A percentile compares a stretch with the other conserved stretches of the same genome.
These are phyloP conservation scores for Crithidia brevicula DNA, from an alignment of 208 protist species.

Conservation along the genomic window DNA sequence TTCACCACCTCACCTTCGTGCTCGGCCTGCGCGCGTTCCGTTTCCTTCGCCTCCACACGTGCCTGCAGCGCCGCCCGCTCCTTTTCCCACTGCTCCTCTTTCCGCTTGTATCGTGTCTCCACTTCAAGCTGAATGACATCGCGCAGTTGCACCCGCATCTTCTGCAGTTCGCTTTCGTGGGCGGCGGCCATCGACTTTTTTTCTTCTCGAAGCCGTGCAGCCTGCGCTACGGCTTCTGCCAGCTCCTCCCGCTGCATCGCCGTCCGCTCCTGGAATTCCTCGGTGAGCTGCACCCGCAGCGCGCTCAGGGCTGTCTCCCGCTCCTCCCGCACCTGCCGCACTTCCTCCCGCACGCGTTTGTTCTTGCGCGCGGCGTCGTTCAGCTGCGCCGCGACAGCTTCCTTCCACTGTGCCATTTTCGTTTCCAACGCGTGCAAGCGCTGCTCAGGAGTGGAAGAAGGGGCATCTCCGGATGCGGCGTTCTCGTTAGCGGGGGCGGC, in stretches of 20 bases:
- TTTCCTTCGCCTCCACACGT: conserved; percentile 39
- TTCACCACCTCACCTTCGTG: conserved; percentile 30
- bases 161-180: conserved; percentile 51
- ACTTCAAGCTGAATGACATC: conserved; percentile 35
- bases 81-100: conserved; percentile 32
- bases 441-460: too few species aligned
- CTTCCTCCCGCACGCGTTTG: conserved; percentile 70
- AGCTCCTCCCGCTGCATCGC: conserved; percentile 64
- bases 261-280: conserved; percentile 78
- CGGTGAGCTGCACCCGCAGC: conserved; percentile 59
- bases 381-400: conserved; percentile 60
- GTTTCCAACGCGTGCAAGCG: conserved; percentile 46
- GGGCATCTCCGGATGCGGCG: too few species aligned
- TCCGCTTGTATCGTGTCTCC: conserved; percentile 21
- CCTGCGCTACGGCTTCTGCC: conserved; percentile 30
- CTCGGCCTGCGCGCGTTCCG: conserved; percentile 28
- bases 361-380: conserved; percentile 73
- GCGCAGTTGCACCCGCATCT: conserved; percentile 18
- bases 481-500: too few species aligned
- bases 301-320: conserved; percentile 40
- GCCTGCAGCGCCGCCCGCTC: conserved; percentile 34
- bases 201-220: conserved; percentile 45
- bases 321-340: conserved; percentile 31
- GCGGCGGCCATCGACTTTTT: conserved; percentile 41
- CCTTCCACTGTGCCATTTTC: conserved; percentile 68